These are phyloP conservation scores for Plasmodium inui DNA, from an alignment of 169 alveolate genomes.

Conservation along the genomic window DNA sequence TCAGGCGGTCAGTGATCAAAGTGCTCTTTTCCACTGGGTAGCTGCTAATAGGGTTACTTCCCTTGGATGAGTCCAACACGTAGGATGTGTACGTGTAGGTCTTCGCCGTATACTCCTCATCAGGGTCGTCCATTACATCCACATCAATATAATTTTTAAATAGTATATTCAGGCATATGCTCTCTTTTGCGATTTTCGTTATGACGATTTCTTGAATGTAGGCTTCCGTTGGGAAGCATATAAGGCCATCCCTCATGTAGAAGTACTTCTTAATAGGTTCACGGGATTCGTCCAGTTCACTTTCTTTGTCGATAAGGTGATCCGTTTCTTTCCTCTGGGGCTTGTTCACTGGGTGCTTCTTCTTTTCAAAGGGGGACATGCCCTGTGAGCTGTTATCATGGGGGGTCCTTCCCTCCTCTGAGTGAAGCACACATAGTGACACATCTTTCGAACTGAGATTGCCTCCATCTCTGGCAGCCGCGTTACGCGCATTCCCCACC, in stretches of 20 bases:
- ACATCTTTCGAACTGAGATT: neutral
- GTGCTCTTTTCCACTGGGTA: neutral
- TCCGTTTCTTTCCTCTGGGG: neutral
- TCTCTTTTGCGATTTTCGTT: conserved; percentile 40
- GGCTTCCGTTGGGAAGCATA: conserved; percentile 53
- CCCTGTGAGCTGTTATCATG: neutral
- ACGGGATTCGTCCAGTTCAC: neutral
- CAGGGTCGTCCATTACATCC: neutral
- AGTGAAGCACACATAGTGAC: neutral
- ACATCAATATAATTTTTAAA: conserved; percentile 22
- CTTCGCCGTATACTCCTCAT: neutral
- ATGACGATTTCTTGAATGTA: conserved; percentile 64
- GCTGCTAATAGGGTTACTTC: neutral
- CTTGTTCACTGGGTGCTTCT: neutral
- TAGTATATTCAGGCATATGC: conserved; percentile 50
- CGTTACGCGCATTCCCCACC: neutral
- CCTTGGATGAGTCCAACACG: neutral
- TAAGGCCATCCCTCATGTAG: conserved; percentile 12
- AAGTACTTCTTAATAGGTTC: conserved; percentile 37
- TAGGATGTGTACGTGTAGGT: conserved; percentile 1
- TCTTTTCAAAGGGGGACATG: neutral
- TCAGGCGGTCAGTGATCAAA: neutral
- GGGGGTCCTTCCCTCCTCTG: neutral
- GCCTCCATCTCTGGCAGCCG: neutral
- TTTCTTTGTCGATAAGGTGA: neutral